These are phyloP conservation scores for Serendipita indica DNA, from an alignment of 768 basidiomycete species.

Conservation along the genomic window DNA sequence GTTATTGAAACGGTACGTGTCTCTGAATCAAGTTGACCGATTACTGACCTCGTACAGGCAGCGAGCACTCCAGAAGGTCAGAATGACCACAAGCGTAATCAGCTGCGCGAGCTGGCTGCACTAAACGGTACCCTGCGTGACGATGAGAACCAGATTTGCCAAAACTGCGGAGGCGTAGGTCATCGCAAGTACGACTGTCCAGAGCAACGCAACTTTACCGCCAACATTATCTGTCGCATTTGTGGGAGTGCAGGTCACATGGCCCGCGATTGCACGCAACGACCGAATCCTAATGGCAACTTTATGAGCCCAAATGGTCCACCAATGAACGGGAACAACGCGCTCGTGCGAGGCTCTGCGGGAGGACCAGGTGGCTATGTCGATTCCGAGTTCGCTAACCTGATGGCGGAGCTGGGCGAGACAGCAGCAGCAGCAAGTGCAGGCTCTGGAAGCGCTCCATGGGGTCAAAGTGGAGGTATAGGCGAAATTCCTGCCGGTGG, in stretches of 20 bases:
- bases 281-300: constrained; percentile 61
- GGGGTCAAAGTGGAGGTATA: constrained; percentile 24
- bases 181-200: constrained; percentile 99
- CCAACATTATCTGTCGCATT: constrained; percentile 97
- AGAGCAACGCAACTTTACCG: constrained; percentile 94
- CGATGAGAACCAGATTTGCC: constrained; percentile 98
- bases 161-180: constrained; percentile 86
- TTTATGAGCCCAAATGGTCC: constrained; percentile 27
- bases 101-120: constrained; percentile 92
- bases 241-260: constrained; percentile 98
- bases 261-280: constrained; percentile 94
- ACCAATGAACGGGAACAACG: constrained; percentile 40
- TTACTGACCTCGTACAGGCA: constrained; percentile 40
- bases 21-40: constrained; percentile 9
- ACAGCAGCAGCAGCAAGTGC: constrained; percentile 43
- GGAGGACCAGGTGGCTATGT: constrained; percentile 30
- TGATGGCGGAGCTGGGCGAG: constrained; percentile 98
- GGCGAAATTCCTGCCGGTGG: constrained; percentile 44
- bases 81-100: constrained; percentile 98
- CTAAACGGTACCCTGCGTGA: constrained; percentile 97
- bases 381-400: constrained; percentile 91
- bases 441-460: constrained; percentile 32
- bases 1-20: constrained; percentile 89
- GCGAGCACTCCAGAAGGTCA: constrained; percentile 98
- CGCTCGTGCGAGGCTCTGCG: neutral